Evolutionary conservation across 805 yeast species (phyloP).

Genomic region (Ogataea sp.): DNA sequence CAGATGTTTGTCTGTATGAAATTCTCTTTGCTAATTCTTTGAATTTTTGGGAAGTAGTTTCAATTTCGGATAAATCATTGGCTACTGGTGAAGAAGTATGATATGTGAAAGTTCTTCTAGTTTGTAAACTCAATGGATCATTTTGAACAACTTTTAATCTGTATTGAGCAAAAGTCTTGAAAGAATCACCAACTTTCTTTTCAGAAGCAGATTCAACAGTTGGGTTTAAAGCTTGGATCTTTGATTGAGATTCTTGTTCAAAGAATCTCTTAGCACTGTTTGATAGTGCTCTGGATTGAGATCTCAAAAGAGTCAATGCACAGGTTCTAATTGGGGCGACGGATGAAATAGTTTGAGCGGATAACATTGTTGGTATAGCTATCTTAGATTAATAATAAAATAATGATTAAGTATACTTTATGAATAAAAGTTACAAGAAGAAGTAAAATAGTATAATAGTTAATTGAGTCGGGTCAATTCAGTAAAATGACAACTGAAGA

Average conservation of each 20-base stretch:
- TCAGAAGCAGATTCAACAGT: constrained; percentile 1
- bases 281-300: background rate
- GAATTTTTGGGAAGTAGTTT: constrained; percentile 10
- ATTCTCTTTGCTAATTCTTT: constrained; percentile 16
- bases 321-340: no score
- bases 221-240: constrained; percentile 13
- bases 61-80: constrained; percentile 2
- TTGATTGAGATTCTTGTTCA: constrained; percentile 12
- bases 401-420: no score
- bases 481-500: no score
- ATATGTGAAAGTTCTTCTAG: constrained; percentile 14
- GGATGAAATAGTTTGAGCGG: no score
- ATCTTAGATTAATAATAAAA: no score
- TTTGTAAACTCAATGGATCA: constrained; percentile 18
- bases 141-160: constrained; percentile 18
- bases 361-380: no score
- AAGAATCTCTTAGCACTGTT: constrained; percentile 4
- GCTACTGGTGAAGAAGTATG: background rate
- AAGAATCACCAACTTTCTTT: constrained; percentile 7
- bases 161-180: constrained; percentile 20
- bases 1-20: constrained; percentile 13
- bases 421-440: no score
- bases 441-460: no score
- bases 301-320: background rate
- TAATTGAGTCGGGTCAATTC: no score